Evolutionary conservation across 345 rosid species (phyloP).

Genomic region (Lepidium aucheri): DNA sequence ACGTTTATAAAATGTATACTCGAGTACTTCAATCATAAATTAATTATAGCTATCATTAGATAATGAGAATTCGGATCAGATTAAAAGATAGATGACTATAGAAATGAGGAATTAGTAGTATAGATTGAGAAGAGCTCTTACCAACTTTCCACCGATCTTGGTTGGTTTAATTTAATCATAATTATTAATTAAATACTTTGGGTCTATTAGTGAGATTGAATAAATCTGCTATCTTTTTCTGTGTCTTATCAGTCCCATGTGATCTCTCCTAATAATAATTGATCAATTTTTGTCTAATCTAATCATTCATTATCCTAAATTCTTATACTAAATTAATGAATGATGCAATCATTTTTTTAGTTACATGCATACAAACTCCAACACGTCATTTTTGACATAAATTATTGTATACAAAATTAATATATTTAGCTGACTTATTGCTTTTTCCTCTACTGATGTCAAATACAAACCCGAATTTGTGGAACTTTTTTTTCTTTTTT

Average conservation of each 20-base stretch:
- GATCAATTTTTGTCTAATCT: constrained; percentile 13
- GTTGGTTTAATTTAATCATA: not conserved
- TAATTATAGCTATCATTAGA: not conserved
- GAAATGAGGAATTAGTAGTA: not conserved
- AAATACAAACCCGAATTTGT: too few species aligned
- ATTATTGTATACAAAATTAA: constrained; percentile 1
- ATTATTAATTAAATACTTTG: not conserved
- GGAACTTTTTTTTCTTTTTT: too few species aligned
- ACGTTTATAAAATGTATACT: not conserved
- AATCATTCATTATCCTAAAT: constrained; percentile 25
- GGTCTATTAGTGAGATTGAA: not conserved
- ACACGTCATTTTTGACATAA: not conserved
- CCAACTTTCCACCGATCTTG: constrained; percentile 15
- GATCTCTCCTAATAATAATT: constrained; percentile 13
- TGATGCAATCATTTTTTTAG: constrained; percentile 12
- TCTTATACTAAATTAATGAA: constrained; percentile 10
- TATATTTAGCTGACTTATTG: constrained; percentile 15
- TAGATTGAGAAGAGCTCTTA: constrained; percentile 4
- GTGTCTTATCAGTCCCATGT: constrained; percentile 9
- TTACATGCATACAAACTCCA: constrained; percentile 23
- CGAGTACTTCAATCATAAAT: not conserved
- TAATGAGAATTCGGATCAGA: not conserved
- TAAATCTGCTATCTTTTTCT: not conserved
- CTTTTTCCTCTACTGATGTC: too few species aligned
- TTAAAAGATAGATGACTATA: not conserved